Evolutionary conservation across 331 rosid genomes (phyloP), one percentile per base, ranked within the genome.

Genomic region (Saraca asoca): DNA sequence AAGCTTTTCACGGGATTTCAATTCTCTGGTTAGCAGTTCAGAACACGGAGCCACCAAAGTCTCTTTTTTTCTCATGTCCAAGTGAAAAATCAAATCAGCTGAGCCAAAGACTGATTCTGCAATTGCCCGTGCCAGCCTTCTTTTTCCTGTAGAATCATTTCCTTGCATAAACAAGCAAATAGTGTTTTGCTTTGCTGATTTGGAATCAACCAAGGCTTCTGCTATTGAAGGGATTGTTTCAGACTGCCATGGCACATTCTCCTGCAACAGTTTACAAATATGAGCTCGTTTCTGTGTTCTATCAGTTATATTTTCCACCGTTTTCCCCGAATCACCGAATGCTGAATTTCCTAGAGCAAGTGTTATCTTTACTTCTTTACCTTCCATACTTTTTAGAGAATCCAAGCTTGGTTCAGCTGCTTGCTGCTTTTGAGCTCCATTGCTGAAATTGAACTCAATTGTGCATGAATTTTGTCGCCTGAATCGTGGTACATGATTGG

Each of bases 161-260:
- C 98, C 98, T 66, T 85, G 89, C 43, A 94, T 66, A 58, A 86
- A 61, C 15, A 94, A 58, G 97, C 95, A 90, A 64, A 80, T 75
- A 15, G 74, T 78, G 37, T 76, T 84, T 66, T 76, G 77, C 75
- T 77, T 79, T 16, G 69, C 49, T 9, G 82, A 67, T 69, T 81
- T 78, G 62, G 85, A 66, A 69, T 78, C 74, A 50, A 80, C 17
- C 69, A 86, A 62, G 66, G 87, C 87, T 52, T 83, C 90, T 53
- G 89, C 96, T 52, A 94, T 79, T 16, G 90, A 83, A 73, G 95
- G 87, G 71, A 83, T 69, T 56, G 76, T 81, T 83, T 94, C 95
- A 31, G 89, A 86, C 38, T 86, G 96, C 98, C 98, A 94, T 51
- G 98, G 96, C 69, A 94, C 90, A 81, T 87, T 87, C 80, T 94